phyloP scores from a whole-genome alignment of 306 rosid genomes.

The Sicyos baderoa region DNA sequence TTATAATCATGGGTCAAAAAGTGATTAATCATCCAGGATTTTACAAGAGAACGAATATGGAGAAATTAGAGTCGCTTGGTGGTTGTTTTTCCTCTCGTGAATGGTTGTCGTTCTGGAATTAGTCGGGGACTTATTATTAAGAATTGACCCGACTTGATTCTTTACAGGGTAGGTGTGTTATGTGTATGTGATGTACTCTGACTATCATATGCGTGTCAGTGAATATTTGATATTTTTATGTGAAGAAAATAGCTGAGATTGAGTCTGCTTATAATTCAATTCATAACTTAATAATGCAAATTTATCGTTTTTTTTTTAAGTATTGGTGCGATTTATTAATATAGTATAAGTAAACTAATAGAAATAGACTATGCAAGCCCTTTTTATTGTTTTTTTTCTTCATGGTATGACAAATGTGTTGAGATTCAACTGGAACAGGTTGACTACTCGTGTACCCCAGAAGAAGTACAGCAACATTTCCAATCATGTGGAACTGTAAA shows the following conservation, averaged over 20 bases:
- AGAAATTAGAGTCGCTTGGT: not conserved
- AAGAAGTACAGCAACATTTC: slow-evolving; percentile 87
- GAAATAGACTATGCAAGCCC: not conserved
- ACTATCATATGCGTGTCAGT: not conserved
- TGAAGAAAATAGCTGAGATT: not conserved
- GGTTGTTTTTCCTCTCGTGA: not conserved
- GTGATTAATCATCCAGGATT: not conserved
- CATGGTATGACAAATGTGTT: not conserved
- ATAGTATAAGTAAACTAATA: not conserved
- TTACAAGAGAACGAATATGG: not conserved
- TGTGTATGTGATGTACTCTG: not conserved
- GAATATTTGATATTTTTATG: not conserved
- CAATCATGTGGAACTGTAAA: slow-evolving; percentile 76
- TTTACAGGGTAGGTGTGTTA: not conserved
- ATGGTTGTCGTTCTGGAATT: not conserved
- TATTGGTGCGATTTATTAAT: not conserved
- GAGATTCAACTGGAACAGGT: slow-evolving; percentile 40
- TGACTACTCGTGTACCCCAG: slow-evolving; percentile 73
- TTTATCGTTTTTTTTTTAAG: not conserved
- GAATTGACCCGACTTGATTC: not conserved
- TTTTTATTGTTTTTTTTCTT: not conserved
- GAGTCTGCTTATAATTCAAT: not conserved
- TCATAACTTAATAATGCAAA: not conserved
- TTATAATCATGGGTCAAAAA: too few relatives aligned
- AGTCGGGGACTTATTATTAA: not conserved